Base-by-base conservation (phyloP, 1,139 yeast species). In the Diutina scorzettiae region DNA sequence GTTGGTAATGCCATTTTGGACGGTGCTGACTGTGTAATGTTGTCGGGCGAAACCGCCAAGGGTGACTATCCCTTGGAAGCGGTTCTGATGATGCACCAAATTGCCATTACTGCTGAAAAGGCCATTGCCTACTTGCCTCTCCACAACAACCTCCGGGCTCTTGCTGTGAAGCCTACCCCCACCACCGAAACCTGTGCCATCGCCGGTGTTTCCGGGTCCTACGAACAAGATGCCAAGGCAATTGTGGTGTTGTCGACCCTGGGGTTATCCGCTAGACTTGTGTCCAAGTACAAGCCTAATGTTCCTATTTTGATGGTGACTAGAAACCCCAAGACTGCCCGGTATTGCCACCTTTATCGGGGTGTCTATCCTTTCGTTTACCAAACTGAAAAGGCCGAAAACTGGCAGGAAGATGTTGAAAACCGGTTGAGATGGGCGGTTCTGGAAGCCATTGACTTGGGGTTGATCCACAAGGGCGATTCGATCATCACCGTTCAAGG, bases 1-100 rank as follows among this genome's bases (percentile, higher is more conserved):
- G 98, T 93, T 51, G 98, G 98, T 71, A 91, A 91, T 68, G 98
- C 98, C 55, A 83, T 93, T 56, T 78, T 91, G 63, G 99, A 91
- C 62, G 99, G 99, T 71, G 96, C 97, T 59, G 99, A 91, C 74
- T 91, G 97, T 82, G 96, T 89, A 62, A 91, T 91, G 98, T 78
- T 91, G 66, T 84, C 96, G 45, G 98, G 98, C 64, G 99, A 91
- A 73, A 91, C 99, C 55, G 98, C 99, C 60, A 91, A 93, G 80
- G 99, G 99, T 74, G 76, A 79, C 73, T 91, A 91, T 73, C 98
- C 99, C 62, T 66, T 80, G 51, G 95, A 91, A 74, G 95, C 98
- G 48, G 99, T 91, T 51, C 75, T 87, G 54, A 89, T 93, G 89
- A 91, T 91, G 99, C 96, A 89, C 71, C 91, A 89, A 73, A 91